A percentile compares a stretch with the other conserved stretches of the same genome.
These are phyloP conservation scores for Solanum bukasovii DNA, from an alignment of 257 asterid species.

Conservation along the genomic window DNA sequence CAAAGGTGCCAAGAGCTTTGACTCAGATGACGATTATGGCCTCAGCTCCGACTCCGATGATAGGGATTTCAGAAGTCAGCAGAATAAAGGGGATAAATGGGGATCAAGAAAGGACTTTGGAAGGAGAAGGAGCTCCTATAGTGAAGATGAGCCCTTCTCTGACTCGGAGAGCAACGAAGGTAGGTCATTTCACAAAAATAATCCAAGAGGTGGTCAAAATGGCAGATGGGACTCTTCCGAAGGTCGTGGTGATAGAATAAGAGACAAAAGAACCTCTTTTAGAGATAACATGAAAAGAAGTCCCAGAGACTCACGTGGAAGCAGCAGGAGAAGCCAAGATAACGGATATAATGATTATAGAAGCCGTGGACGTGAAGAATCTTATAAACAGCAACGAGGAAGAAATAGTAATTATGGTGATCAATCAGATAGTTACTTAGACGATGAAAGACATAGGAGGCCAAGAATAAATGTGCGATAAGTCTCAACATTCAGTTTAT, in stretches of 20 bases:
- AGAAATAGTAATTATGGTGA: conserved; percentile 19
- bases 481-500: neutral
- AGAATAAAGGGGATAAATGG: conserved; percentile 21
- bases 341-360: conserved; percentile 13
- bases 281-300: conserved; percentile 25
- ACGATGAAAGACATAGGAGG: conserved; percentile 36
- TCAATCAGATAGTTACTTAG: conserved; percentile 34
- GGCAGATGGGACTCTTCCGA: conserved; percentile 6
- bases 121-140: conserved; percentile 22
- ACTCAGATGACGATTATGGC: conserved; percentile 49
- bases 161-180: conserved; percentile 39
- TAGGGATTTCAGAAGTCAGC: conserved; percentile 25
- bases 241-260: conserved; percentile 14
- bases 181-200: conserved; percentile 10
- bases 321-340: conserved; percentile 21
- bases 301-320: conserved; percentile 25
- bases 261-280: conserved; percentile 10
- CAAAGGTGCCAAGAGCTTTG: conserved; percentile 31
- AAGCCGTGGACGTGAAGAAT: conserved; percentile 30
- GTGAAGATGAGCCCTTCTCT: conserved; percentile 19
- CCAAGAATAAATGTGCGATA: conserved; percentile 69
- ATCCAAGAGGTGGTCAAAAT: conserved; percentile 14
- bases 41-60: conserved; percentile 36
- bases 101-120: conserved; percentile 23
- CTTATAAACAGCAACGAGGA: conserved; percentile 35